These are phyloP conservation scores for Eucalyptus coolabah DNA, from an alignment of 345 rosid species.

Conservation along the genomic window DNA sequence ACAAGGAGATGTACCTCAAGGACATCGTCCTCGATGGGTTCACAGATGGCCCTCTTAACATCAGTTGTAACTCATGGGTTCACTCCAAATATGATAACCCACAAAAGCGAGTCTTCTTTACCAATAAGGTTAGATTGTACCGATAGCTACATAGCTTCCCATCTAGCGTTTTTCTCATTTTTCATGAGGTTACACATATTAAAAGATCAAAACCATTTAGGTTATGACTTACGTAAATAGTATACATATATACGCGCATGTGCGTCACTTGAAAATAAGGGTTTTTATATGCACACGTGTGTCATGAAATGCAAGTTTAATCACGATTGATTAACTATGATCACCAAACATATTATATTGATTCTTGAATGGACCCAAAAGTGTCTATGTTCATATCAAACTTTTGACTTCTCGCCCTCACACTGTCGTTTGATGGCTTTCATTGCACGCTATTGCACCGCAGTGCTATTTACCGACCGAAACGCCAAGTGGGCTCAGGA, in stretches of 20 bases:
- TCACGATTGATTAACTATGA: not conserved
- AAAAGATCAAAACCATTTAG: not conserved
- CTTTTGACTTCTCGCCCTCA: not conserved
- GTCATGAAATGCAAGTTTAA: not conserved
- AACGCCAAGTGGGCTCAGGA: conserved; percentile 56
- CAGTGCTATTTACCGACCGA: conserved; percentile 47
- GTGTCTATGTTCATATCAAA: not conserved
- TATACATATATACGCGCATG: not conserved
- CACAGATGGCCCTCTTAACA: conserved; percentile 5
- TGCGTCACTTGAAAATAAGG: not conserved
- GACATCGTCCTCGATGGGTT: conserved; percentile 39
- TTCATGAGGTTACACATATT: not conserved
- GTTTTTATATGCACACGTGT: not conserved
- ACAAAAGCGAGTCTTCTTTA: conserved; percentile 50
- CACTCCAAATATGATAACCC: conserved; percentile 30
- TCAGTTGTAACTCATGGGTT: conserved; percentile 56
- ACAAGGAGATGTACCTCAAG: conserved; percentile 42
- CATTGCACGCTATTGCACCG: not conserved
- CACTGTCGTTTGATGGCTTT: not conserved
- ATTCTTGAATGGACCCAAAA: not conserved
- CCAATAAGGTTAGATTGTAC: conserved; percentile 20
- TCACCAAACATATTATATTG: not conserved
- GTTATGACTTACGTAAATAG: not conserved
- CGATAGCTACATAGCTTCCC: not conserved
- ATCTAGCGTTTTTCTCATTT: not conserved